These are phyloP conservation scores for Coelastrella sp. DNA, from an alignment of 139 green algal genomes.

Conservation along the genomic window DNA sequence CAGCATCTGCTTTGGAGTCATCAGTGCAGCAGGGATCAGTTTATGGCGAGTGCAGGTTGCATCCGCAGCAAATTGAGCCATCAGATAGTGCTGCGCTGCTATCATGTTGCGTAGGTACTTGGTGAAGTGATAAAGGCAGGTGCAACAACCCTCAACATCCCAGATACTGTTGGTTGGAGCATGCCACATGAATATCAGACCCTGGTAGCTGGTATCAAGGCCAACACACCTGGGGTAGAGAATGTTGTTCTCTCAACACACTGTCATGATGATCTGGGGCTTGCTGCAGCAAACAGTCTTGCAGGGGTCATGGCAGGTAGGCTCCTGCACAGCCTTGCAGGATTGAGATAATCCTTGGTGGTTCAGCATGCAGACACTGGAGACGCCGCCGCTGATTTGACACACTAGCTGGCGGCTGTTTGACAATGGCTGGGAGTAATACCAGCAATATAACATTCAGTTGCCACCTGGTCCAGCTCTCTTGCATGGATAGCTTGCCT, in stretches of 20 bases:
- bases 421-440: too few relatives aligned
- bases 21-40: neutral
- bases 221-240: conserved; percentile 85
- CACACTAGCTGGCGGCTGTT: too few relatives aligned
- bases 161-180: conserved; percentile 82
- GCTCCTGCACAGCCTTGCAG: neutral
- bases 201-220: conserved; percentile 7
- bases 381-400: too few relatives aligned
- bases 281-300: conserved; percentile 96
- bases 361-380: too few relatives aligned
- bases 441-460: too few relatives aligned
- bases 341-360: too few relatives aligned
- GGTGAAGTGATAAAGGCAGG: conserved; percentile 77
- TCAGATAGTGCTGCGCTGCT: neutral
- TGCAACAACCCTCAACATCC: conserved; percentile 99
- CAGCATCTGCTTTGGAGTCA: neutral
- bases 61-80: neutral
- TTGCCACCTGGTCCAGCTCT: too few relatives aligned
- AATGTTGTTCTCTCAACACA: conserved; percentile 94
- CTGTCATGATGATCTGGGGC: conserved; percentile 98
- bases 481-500: too few relatives aligned
- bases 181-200: conserved; percentile 60
- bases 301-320: conserved; percentile 72
- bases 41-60: neutral
- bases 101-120: neutral